phyloP scores from a whole-genome alignment of 2,329 filamentous ascomycete genomes.

The Fusarium sp. region DNA sequence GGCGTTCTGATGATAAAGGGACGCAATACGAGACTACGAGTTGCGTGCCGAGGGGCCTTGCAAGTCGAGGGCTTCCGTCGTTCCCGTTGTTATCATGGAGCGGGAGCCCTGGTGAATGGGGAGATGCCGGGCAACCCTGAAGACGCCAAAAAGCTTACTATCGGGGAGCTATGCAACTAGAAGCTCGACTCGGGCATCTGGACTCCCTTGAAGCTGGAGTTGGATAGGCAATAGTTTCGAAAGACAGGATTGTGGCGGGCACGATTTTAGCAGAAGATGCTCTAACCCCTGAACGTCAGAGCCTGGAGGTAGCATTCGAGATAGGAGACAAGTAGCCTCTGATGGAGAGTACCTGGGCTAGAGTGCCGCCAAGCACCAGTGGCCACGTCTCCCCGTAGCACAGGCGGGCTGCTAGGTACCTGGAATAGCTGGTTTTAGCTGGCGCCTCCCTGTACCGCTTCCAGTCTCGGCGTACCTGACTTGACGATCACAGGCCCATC shows the following conservation, averaged over 20 bases:
- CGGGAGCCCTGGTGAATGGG: neutral
- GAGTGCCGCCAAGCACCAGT: neutral
- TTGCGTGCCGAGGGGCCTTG: conserved; percentile 26
- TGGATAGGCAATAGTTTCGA: conserved; percentile 21
- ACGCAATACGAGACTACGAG: conserved; percentile 23
- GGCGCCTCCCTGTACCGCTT: conserved; percentile 3
- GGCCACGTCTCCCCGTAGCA: conserved; percentile 16
- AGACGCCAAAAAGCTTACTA: conserved; percentile 17
- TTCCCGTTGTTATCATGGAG: neutral
- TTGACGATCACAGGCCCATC: conserved; percentile 41
- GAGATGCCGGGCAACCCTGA: neutral
- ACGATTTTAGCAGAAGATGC: conserved; percentile 24
- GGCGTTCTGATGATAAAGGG: conserved; percentile 24
- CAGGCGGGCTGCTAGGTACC: conserved; percentile 31
- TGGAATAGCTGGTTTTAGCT: neutral
- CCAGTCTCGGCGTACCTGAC: conserved; percentile 29
- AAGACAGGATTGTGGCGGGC: conserved; percentile 21
- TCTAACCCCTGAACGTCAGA: conserved; percentile 29
- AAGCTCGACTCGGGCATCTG: conserved; percentile 22
- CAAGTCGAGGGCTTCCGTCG: neutral
- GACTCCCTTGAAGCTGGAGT: conserved; percentile 17
- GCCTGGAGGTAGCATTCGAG: conserved; percentile 1
- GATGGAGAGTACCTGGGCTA: conserved; percentile 17
- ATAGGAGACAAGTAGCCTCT: neutral
- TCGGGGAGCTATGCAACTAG: neutral